Base-by-base conservation (phyloP, 2,329 filamentous ascomycete genomes). In the Trichoderma sp. region DNA sequence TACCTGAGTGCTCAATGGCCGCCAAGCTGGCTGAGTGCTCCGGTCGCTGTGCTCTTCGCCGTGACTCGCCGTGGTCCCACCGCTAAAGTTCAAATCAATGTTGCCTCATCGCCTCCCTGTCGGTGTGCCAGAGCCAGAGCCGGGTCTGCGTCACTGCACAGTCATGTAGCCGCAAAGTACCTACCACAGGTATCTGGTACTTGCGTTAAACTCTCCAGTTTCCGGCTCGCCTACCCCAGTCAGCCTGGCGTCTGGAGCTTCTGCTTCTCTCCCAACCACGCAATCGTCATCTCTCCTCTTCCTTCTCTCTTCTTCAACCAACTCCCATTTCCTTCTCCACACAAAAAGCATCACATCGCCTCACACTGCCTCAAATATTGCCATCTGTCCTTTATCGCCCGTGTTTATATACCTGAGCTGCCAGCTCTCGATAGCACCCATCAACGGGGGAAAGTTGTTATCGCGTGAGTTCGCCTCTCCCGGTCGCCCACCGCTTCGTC, bases 221-320 rank as follows among this genome's bases (percentile, higher is more conserved):
- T 57, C 56, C 53, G 56, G 34, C 47, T 68, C 53, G 65, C 65
- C 56, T 69, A 69, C 47, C 68, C 68, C 68, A 53, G 68, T 71
- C 60, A 56, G 68, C 68, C 56, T 69, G 68, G 68, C 68, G 58
- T 39, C 58, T 70, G 51, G 60, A 71, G 58, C 60, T 71, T 71
- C 51, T 53, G 58, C 60, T 71, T 71, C 51, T 53, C 57, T 56
- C 66, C 66, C 66, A 65, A 58, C 73, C 72, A 73, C 70, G 62
- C 68, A 72, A 71, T 71, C 70, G 61, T 72, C 73, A 73, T 73
- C 64, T 73, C 73, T 72, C 73, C 36, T 71, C 43, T 51, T 51
- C 69, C 69, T 71, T 72, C 66, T 62, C 70, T 71, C 66, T 73
- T 76, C 74, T 61, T 60, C 65, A 64, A 34, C 28, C 65, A 39